Base-by-base conservation (phyloP, 164 flowering plant species). In the Magnolia changhungtana region DNA sequence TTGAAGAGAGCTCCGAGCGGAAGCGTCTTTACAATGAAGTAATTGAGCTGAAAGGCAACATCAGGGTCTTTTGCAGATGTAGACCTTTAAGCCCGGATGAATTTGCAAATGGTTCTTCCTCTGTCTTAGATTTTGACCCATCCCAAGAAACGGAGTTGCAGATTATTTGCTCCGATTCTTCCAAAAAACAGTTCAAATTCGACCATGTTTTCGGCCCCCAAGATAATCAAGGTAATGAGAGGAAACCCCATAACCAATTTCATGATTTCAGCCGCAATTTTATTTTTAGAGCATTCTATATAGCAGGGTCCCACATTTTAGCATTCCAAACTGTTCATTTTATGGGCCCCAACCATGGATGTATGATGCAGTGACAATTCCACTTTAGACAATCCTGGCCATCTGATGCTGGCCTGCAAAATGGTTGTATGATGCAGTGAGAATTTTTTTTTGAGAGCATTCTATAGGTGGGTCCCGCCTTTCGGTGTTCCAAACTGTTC, bases 51-150 rank as follows among this genome's bases (percentile, higher is more conserved):
- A 91, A 88, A 82, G 97, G 97, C 24, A 94, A 94, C 74, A 94
- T 94, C 31, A 89, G 93, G 77, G 98, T 94, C 65, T 94, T 92
- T 78, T 94, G 97, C 82, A 88, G 98, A 84, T 94, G 98, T 74
- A 88, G 97, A 79, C 98, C 98, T 6, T 73, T 92, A 64, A 89
- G 82, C 61, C 81, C 80, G 75, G 89, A 75, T 69, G 98, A 92
- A 78, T 76, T 83, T 67, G 74, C 82, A 14, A 90, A 84, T 77
- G 90, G 96, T 2, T 85, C 73, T 8, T 69, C 82, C 50, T 82
- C 88, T 51, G 87, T 88, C 0, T 86, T 91, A 23, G 96, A 94
- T 63, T 87, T 91, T 77, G 92, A 90, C 50, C 77, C 90, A 0
- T 81, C 88, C 24, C 85, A 81, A 21, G 98, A 91, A 18, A 85